Base-by-base conservation (phyloP, 768 basidiomycete genomes). In the Auricularia sp. region DNA sequence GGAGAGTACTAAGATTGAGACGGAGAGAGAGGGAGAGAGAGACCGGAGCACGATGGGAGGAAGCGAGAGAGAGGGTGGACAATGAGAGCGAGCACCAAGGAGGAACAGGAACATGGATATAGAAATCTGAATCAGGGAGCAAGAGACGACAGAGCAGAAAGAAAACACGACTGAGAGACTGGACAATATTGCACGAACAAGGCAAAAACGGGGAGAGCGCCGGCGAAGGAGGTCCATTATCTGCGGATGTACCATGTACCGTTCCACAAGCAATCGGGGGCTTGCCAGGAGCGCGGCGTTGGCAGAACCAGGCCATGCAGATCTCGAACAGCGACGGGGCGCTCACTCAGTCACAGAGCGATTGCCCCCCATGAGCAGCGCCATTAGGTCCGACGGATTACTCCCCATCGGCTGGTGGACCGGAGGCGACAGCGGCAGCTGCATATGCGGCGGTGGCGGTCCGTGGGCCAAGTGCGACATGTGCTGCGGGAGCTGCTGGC, bases 321-420 rank as follows among this genome's bases (percentile, higher is more conserved):
- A 51, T 18, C 18, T 14, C 39, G 13, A 42, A 14, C 39, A 51
- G 47, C 18, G 21, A 18, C 47, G 47, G 21, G 18, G 47, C 47
- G 47, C 47, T 35, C 24, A 37, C n/a, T 58, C 37, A 42, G 39
- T 42, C 39, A 42, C 39, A 7, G 39, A 42, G 54, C 11, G 51
- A 16, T 44, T 36, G 64, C 86, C 87, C 63, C 86, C 87, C 89
- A 93, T 86, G 67, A 93, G 82, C 66, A 93, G 80, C 56, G 90
- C 85, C 86, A 93, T 92, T 69, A 93, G 76, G 72, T 93, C 90
- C 59, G 34, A 24, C 63, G 51, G 56, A 45, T 33, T 24, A 33
- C 51, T 36, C 62, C 18, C 36, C 39, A 34, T 65, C 21, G 45
- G 54, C 65, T 63, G 65, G 16, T 66, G 64, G 2, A 2, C 51